These are phyloP conservation scores for Gaertneriomyces sp. DNA, from an alignment of 192 early-diverging fungal species.

Conservation along the genomic window DNA sequence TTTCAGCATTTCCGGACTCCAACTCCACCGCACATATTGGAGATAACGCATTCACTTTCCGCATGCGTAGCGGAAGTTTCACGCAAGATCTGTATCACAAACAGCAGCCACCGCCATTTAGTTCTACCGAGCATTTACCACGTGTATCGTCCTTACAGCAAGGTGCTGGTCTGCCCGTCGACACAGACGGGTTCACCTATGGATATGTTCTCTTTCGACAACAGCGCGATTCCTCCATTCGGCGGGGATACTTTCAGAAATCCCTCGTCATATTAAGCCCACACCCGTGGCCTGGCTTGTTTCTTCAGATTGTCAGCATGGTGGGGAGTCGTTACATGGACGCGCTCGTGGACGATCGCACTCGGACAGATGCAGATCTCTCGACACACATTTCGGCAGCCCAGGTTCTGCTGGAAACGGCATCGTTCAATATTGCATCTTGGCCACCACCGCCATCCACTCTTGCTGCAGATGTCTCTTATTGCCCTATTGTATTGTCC, in stretches of 20 bases:
- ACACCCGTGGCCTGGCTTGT: conserved; percentile 85
- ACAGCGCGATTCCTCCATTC: conserved; percentile 76
- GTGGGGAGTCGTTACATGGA: conserved; percentile 86
- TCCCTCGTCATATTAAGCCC: conserved; percentile 84
- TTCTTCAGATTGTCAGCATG: conserved; percentile 64
- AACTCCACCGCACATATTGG: conserved; percentile 49
- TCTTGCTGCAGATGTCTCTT: conserved; percentile 28
- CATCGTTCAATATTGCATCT: conserved; percentile 70
- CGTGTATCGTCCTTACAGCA: conserved; percentile 5
- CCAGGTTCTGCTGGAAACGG: conserved; percentile 67
- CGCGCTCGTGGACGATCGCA: conserved; percentile 36
- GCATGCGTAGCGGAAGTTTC: conserved; percentile 43
- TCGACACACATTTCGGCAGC: conserved; percentile 8
- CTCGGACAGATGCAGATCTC: conserved; percentile 4
- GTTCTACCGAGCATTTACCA: background rate
- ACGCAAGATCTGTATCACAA: conserved; percentile 35
- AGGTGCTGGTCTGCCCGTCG: conserved; percentile 34
- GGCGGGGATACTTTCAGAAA: conserved; percentile 92
- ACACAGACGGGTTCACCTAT: conserved; percentile 60
- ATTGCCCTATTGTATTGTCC: conserved; percentile 26
- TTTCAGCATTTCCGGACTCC: conserved; percentile 57
- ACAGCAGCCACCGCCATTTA: conserved; percentile 20
- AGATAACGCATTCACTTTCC: conserved; percentile 48
- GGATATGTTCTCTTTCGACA: conserved; percentile 95
- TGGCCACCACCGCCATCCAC: conserved; percentile 57